Evolutionary conservation across 805 yeast genomes (phyloP).

Genomic region (Isabelozyma rhagii): DNA sequence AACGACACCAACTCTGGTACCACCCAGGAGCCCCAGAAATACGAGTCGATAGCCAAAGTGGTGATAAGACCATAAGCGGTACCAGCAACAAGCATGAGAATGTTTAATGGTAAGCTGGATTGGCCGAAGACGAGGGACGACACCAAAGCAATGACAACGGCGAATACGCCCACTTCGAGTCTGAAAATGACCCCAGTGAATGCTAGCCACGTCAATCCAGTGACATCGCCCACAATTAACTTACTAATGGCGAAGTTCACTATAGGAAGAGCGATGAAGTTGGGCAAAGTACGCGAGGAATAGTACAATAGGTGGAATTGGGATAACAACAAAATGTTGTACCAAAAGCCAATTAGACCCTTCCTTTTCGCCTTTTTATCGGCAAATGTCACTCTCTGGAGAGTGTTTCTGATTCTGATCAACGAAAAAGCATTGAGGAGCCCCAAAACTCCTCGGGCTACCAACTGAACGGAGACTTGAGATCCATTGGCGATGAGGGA

Average conservation of each 20-base stretch:
- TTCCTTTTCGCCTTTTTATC: slow-evolving; percentile 12
- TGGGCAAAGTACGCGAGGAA: slow-evolving; percentile 85
- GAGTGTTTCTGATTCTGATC: slow-evolving; percentile 44
- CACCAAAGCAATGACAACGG: slow-evolving; percentile 44
- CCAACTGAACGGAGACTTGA: slow-evolving; percentile 49
- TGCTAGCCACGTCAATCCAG: slow-evolving; percentile 51
- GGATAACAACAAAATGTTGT: slow-evolving; percentile 50
- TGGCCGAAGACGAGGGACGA: slow-evolving; percentile 46
- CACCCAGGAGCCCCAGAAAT: slow-evolving; percentile 63
- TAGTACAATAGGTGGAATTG: slow-evolving; percentile 84
- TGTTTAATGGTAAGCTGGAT: slow-evolving; percentile 36
- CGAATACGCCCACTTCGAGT: slow-evolving; percentile 62
- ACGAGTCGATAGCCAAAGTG: slow-evolving; percentile 60
- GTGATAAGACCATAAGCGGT: slow-evolving; percentile 45
- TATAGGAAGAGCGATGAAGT: slow-evolving; percentile 76
- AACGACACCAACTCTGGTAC: slow-evolving; percentile 78
- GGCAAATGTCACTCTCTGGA: slow-evolving; percentile 18
- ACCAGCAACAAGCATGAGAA: slow-evolving; percentile 45
- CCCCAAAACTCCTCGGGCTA: slow-evolving; percentile 62
- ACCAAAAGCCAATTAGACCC: slow-evolving; percentile 51
- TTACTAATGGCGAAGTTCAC: slow-evolving; percentile 54
- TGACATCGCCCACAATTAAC: slow-evolving; percentile 46
- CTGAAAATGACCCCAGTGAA: slow-evolving; percentile 70
- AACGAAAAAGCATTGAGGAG: slow-evolving; percentile 54
- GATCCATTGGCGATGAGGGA: slow-evolving; percentile 19